These are phyloP conservation scores for Plasmodium billcollinsi DNA, from an alignment of 169 alveolate genomes.

Conservation along the genomic window DNA sequence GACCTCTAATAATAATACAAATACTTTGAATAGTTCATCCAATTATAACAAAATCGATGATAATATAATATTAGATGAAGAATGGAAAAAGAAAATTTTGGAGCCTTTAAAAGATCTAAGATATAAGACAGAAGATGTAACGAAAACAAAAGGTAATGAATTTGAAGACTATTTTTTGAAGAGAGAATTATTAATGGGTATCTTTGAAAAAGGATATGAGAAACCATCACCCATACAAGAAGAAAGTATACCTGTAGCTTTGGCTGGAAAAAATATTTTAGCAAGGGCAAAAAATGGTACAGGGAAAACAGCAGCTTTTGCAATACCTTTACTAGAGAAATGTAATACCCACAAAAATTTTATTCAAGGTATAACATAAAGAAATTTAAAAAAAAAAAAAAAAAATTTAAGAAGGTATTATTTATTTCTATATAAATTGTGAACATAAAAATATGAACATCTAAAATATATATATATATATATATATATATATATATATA, in stretches of 20 bases:
- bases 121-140: conserved; percentile 93
- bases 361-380: conserved; percentile 80
- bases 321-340: conserved; percentile 96
- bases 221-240: conserved; percentile 99
- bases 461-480: too few relatives aligned
- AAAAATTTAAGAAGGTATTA: too few relatives aligned
- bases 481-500: too few relatives aligned
- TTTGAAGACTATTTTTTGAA: conserved; percentile 97
- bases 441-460: too few relatives aligned
- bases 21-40: conserved; percentile 67
- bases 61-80: conserved; percentile 72
- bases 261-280: conserved; percentile 96
- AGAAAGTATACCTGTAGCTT: conserved; percentile 98
- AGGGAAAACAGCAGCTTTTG: conserved; percentile 98
- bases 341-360: conserved; percentile 81
- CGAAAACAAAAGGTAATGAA: conserved; percentile 98
- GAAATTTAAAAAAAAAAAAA: neutral
- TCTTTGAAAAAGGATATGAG: conserved; percentile 98
- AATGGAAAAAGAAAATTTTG: conserved; percentile 68
- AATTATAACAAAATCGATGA: conserved; percentile 68
- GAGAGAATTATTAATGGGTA: conserved; percentile 96
- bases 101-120: conserved; percentile 74
- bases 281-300: conserved; percentile 99
- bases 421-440: too few relatives aligned
- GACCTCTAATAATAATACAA: conserved; percentile 41